Evolutionary conservation across 768 basidiomycete species (phyloP), one percentile per base, ranked within the genome.

Genomic region (Chalciporus chontae): DNA sequence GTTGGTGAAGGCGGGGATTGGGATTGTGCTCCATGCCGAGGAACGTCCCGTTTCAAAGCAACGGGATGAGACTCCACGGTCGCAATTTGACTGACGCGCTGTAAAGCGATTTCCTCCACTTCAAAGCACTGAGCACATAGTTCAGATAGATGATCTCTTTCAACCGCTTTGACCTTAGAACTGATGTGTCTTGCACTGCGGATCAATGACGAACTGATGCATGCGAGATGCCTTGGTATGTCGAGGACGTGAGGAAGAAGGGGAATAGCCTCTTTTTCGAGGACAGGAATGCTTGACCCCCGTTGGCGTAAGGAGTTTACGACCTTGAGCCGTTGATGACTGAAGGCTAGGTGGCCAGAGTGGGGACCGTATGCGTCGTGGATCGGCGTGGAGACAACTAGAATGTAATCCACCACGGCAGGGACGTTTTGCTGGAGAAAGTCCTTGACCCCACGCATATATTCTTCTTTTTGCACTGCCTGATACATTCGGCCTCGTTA

Each of bases 341-440:
- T 71, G 42, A 75, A 72, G 40, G 63, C 19, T 15, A 59, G 48
- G 37, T 61, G 56, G 51, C 68, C 59, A 19, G 64, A 64, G 10
- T 62, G 60, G 34, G 58, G 51, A 40, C 46, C 57, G 66, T 40
- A 54, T 51, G 60, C 55, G 62, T 52, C 60, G 17, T 64, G 50
- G 48, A 60, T 23, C 24, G 79, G 79, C 0, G 83, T 83, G 8
- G 87, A 90, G n/a, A 90, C 81, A 24, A 79, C 76, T 27, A 74
- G 57, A 55, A 90, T 80, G 58, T 93, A 94, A 53, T 93, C 87
- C 47, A 85, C 71, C 87, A 94, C 94, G 17, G 77, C 78, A 2
- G 77, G 73, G 23, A 77, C 56, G 57, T 79, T 86, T 32, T 80
- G 78, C 37, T 74, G 72, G 8, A 92, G 69, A 65, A 92, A 93